Base-by-base conservation (phyloP, 257 asterid genomes). In the Ilex aquifolium region DNA sequence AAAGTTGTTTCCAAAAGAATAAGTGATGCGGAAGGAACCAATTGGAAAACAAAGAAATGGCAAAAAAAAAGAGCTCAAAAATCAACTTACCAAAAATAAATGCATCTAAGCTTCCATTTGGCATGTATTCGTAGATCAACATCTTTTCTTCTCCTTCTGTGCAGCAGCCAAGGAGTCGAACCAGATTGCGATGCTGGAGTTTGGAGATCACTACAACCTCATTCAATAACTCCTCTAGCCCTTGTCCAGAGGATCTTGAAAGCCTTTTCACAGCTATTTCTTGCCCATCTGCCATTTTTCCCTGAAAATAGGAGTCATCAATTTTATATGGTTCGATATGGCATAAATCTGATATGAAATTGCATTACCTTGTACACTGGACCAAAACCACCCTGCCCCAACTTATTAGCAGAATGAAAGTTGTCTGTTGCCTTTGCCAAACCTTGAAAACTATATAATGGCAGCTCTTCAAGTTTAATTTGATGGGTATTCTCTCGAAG, bases 211-310 rank as follows among this genome's bases (percentile, higher is more conserved):
- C 75, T 12, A 62, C 64, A 55, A 76, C 82, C 63, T 80, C 85
- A 65, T 73, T 79, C 82, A 72, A 67, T 30, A 79, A 79, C 36
- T 79, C 77, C 57, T 74, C 44, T 56, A 52, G 2, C 32, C 85
- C 85, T 59, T 76, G 85, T 59, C 77, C 73, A 1, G 85, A 79
- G 16, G 65, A 76, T 14, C 52, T 48, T 2, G 82, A 70, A 2
- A 79, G 81, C 71, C 80, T 70, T 59, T 79, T 79, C 55, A 79
- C 75, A 13, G 87, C 84, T 55, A 81, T 69, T 65, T 81, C 82
- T 61, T 69, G 65, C 3, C 84, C 82, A 53, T 68, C 46, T 4
- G 8, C 62, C 67, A 81, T 21, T 42, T 53, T 52, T 10, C 86
- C 86, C 86, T 77, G 15, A 9, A 40, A 8, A 55, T 42, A 29